A percentile compares a stretch with the other conserved stretches of the same genome.
Conservation (phyloP, 495 filamentous ascomycete genomes). For the Lasiosphaeria miniovina region DNA sequence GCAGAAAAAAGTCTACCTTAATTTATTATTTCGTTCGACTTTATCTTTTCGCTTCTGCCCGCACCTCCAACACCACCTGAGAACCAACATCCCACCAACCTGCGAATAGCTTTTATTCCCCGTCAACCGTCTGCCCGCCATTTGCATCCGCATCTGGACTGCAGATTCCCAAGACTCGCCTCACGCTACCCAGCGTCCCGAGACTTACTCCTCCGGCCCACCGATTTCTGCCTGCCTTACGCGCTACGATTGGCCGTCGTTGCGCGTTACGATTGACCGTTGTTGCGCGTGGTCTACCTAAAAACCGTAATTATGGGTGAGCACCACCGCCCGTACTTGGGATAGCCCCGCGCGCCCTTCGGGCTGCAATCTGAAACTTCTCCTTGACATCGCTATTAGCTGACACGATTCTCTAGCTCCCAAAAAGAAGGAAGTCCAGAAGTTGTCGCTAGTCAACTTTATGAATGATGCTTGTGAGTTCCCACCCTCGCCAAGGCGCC, state of each 20-base stretch:
- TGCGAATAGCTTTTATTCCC: neutral
- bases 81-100: neutral
- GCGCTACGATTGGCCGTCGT: slow-evolving; percentile 50
- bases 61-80: slow-evolving; percentile 7
- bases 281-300: slow-evolving; percentile 38
- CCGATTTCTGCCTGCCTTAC: slow-evolving; percentile 24
- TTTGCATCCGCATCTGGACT: slow-evolving; percentile 6
- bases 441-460: slow-evolving; percentile 92
- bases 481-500: slow-evolving; percentile 26
- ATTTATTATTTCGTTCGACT: slow-evolving; percentile 19
- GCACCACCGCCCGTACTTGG: slow-evolving; percentile 36
- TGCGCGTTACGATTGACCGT: too few relatives aligned
- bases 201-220: slow-evolving; percentile 12
- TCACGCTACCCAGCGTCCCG: slow-evolving; percentile 9
- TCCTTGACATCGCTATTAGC: slow-evolving; percentile 17
- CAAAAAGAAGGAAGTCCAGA: slow-evolving; percentile 80
- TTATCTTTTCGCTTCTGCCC: slow-evolving; percentile 10
- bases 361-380: neutral
- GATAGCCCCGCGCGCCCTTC: too few relatives aligned
- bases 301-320: slow-evolving; percentile 85
- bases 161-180: slow-evolving; percentile 2
- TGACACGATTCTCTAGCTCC: slow-evolving; percentile 63
- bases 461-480: slow-evolving; percentile 76
- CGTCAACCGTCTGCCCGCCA: slow-evolving; percentile 10
- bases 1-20: slow-evolving; percentile 33